Evolutionary conservation across 2,329 filamentous ascomycete genomes (phyloP).

Genomic region (Phaeosphaeriaceae sp.): DNA sequence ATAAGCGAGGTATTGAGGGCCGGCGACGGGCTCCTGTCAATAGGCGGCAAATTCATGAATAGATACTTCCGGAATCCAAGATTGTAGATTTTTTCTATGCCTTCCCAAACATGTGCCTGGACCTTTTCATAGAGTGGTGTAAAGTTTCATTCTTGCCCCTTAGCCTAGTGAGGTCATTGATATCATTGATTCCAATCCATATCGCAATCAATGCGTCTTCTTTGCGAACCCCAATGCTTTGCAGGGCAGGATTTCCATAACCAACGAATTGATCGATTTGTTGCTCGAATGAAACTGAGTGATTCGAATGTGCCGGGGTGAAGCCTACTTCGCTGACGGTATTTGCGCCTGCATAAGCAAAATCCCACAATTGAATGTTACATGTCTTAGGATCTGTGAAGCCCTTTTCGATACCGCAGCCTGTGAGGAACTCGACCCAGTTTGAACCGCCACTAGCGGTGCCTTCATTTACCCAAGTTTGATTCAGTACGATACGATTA

Average conservation of each 20-base stretch:
- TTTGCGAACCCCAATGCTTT: constrained; percentile 36
- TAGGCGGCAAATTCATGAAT: constrained; percentile 60
- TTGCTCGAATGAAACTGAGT: constrained; percentile 57
- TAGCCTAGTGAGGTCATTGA: constrained; percentile 56
- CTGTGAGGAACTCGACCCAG: constrained; percentile 62
- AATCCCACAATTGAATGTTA: constrained; percentile 60
- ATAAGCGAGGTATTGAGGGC: constrained; percentile 57
- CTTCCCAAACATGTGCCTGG: constrained; percentile 50
- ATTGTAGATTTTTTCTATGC: constrained; percentile 50
- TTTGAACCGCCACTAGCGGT: constrained; percentile 60
- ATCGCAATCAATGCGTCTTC: constrained; percentile 55
- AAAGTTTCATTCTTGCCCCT: constrained; percentile 51
- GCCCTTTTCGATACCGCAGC: constrained; percentile 56
- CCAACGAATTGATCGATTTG: constrained; percentile 58
- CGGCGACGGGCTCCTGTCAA: constrained; percentile 54
- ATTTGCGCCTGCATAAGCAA: constrained; percentile 62
- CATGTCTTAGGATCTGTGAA: constrained; percentile 54
- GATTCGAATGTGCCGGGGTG: constrained; percentile 60
- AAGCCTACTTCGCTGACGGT: constrained; percentile 47
- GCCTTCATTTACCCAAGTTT: constrained; percentile 48
- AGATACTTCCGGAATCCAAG: constrained; percentile 56
- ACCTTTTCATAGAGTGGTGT: constrained; percentile 54
- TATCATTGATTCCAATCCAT: constrained; percentile 66
- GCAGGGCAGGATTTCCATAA: constrained; percentile 54
- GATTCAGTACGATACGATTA: constrained; percentile 60